Conservation (phyloP, 176 grass and related monocot genomes). For the Triticum monococcum region DNA sequence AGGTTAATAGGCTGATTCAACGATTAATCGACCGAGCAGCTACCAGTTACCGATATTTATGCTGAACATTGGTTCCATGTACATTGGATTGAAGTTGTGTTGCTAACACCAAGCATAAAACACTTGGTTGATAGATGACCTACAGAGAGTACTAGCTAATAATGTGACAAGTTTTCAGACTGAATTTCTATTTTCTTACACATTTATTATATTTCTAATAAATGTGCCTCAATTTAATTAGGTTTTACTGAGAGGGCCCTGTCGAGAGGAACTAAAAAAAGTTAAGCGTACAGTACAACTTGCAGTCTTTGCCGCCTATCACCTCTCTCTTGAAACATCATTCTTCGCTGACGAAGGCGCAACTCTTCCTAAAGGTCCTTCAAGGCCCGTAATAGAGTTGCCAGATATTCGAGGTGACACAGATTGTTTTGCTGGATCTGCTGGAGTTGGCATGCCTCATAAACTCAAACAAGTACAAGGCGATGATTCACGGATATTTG, state of each 20-base stretch:
- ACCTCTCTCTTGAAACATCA: conserved; percentile 88
- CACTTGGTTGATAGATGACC: conserved; percentile 9
- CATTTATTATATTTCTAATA: conserved; percentile 20
- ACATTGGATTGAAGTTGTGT: conserved; percentile 16
- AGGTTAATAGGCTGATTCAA: too few species aligned
- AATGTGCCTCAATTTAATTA: conserved; percentile 30
- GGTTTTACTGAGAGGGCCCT: conserved; percentile 83
- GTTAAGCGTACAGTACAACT: conserved; percentile 74
- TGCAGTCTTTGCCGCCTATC: conserved; percentile 91
- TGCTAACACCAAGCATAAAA: conserved; percentile 5
- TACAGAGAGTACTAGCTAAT: neutral
- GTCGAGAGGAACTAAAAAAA: conserved; percentile 78
- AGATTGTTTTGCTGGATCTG: conserved; percentile 2
- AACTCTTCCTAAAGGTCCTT: conserved; percentile 55
- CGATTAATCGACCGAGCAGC: too few species aligned
- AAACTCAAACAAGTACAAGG: conserved; percentile 12
- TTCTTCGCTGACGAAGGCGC: conserved; percentile 94
- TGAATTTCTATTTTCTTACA: conserved; percentile 1
- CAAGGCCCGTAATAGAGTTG: conserved; percentile 26
- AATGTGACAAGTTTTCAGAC: conserved; percentile 10
- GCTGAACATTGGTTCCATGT: neutral
- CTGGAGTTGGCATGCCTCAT: conserved; percentile 12
- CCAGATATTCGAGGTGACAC: conserved; percentile 18
- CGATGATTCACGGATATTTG: conserved; percentile 18
- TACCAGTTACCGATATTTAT: too few species aligned